Base-by-base conservation (phyloP, 2,329 filamentous ascomycete species). In the Cryphonectria japonica region DNA sequence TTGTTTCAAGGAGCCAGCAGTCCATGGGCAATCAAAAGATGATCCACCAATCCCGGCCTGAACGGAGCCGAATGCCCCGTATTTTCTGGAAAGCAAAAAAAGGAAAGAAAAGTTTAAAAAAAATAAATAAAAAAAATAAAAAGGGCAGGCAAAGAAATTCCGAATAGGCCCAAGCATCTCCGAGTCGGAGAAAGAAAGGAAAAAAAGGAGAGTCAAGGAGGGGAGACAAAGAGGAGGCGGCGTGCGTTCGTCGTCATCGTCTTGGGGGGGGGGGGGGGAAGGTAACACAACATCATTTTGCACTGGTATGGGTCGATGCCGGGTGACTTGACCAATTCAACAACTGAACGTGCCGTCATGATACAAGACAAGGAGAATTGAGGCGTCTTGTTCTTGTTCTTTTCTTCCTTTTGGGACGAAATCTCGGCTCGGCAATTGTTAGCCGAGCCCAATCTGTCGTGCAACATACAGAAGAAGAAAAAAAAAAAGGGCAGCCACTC, bases 21-120 rank as follows among this genome's bases (percentile, higher is more conserved):
- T 32, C 61, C 62, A 29, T 50, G 52, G 52, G 63, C 65, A 65
- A 65, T 64, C 43, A 52, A 62, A 60, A 26, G 68, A 63, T 69
- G 71, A 67, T 69, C 71, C 71, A 70, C 71, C 68, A 70, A 72
- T 72, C 71, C 67, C 57, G 57, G 54, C 52, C 14, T 62, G 19
- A 9, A 46, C 50, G 71, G 68, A 66, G 68, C 68, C 64, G 50
- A 22, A 59, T 37, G 50, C 39, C 43, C 67, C 67, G 63, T 67
- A 67, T 63, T 66, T 63, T 66, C n/a, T 39, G n/a, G 19, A 22
- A n/a, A 50, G 6, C 6, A 3, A n/a, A 3, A n/a, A 7, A n/a
- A 50, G 16, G 19, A 8, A 16, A 9, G 6, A 11, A 32, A 7
- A 32, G 29, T 1, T 13, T n/a, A n/a, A n/a, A n/a, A n/a, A n/a